phyloP scores from a whole-genome alignment of 2,329 filamentous ascomycete species.

The Trichophyton simii region DNA sequence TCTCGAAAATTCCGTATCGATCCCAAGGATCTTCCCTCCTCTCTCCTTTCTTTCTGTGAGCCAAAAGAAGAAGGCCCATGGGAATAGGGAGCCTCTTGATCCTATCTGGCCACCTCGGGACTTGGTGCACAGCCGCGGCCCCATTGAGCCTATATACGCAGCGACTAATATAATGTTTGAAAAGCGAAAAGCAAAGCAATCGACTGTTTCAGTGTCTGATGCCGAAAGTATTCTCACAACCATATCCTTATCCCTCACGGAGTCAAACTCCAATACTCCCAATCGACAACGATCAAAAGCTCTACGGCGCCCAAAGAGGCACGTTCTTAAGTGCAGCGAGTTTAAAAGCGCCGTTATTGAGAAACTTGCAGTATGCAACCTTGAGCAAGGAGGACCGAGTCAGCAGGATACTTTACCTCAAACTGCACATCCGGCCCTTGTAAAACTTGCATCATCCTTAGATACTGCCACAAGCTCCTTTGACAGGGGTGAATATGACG shows the following conservation, averaged over 20 bases:
- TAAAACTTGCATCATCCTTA: constrained; percentile 48
- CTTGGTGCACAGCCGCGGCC: constrained; percentile 36
- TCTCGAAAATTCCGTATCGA: background rate
- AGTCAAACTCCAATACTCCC: background rate
- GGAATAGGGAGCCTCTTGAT: constrained; percentile 18
- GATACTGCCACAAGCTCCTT: constrained; percentile 58
- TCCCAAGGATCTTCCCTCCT: background rate
- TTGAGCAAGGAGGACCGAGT: background rate
- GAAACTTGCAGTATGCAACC: background rate
- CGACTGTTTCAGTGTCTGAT: constrained; percentile 22
- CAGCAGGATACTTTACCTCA: background rate
- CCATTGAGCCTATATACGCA: background rate
- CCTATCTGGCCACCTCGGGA: constrained; percentile 30
- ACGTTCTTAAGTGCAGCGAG: background rate
- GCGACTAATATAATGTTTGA: constrained; percentile 9
- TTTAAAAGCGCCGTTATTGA: background rate
- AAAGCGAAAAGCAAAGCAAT: constrained; percentile 28
- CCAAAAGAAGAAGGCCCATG: background rate
- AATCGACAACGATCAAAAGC: background rate
- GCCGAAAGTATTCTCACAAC: constrained; percentile 23
- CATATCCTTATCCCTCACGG: background rate
- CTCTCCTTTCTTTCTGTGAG: background rate
- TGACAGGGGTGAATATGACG: constrained; percentile 65
- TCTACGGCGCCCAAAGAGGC: constrained; percentile 6
- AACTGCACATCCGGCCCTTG: constrained; percentile 45